Base-by-base conservation (phyloP, 768 basidiomycete species). In the Suillus discolor region DNA sequence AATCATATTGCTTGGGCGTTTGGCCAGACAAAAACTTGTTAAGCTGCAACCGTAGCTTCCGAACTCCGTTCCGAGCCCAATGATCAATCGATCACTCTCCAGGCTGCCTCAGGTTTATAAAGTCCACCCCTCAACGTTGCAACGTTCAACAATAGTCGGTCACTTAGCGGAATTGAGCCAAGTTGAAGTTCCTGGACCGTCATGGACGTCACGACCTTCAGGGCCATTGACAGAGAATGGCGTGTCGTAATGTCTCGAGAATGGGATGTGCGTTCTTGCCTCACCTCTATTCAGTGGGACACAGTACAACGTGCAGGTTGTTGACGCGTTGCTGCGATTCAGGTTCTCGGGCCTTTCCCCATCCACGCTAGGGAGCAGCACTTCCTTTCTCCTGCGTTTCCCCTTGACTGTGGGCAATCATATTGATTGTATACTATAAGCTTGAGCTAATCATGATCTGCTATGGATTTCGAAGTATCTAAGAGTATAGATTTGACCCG, bases 261-360 rank as follows among this genome's bases (percentile, higher is more conserved):
- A 16, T 78, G 76, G 76, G 69, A 73, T 71, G 75, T 77, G 55
- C 68, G 74, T 51, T 49, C 6, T 53, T 55, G 5, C 23, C 64
- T 62, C 45, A 55, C 59, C 11, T 61, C 42, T 11, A 12, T 23
- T 16, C 36, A 38, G 36, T 59, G 38, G 9, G 41, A 42, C 18
- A 28, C 23, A 28, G 39, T 42, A 13, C 20, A 34, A 55, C 18
- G 54, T 20, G 54, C 31, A 34, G 3, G 18, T 55, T 31, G 31
- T 34, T 55, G 54, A 55, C 31, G 39, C 13, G 36, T 51, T 18
- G 6, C 20, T 41, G n/a, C 18, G 6, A 57, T 57, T 49, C 60
- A 92, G 90, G 85, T 92, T 13, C 84, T 95, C 15, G 93, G 92
- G 0, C 93, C 93, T 0, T 94, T 94, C 74, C 92, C 93, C 3